Evolutionary conservation across 805 yeast genomes (phyloP).

Genomic region (Yarrowia sp.): DNA sequence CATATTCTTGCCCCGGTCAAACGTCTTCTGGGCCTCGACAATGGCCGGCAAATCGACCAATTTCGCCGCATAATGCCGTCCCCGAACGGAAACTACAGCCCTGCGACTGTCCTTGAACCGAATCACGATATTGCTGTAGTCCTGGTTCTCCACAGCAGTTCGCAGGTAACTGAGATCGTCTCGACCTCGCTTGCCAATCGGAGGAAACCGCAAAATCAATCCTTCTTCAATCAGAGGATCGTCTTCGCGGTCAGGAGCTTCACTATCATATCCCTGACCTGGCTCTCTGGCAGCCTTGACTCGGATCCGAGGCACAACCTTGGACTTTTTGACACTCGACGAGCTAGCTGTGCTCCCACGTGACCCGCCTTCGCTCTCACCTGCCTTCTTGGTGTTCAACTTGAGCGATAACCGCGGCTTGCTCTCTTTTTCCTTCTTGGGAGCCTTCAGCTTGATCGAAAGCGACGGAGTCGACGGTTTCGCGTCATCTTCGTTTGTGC

Average conservation of each 20-base stretch:
- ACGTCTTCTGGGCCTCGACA: slow-evolving; percentile 84
- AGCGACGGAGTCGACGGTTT: slow-evolving; percentile 8
- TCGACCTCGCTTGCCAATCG: slow-evolving; percentile 47
- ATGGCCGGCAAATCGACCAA: slow-evolving; percentile 89
- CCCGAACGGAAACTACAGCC: slow-evolving; percentile 77
- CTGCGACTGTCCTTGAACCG: slow-evolving; percentile 84
- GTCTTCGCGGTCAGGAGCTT: slow-evolving; percentile 94
- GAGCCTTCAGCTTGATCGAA: slow-evolving; percentile 23
- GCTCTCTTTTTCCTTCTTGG: slow-evolving; percentile 20
- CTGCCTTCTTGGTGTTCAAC: background rate
- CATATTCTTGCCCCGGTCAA: slow-evolving; percentile 80
- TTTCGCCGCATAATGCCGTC: slow-evolving; percentile 77
- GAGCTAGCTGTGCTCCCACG: background rate
- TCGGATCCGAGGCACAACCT: slow-evolving; percentile 55
- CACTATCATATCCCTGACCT: slow-evolving; percentile 96
- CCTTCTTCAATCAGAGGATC: slow-evolving; percentile 94
- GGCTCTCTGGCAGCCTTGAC: slow-evolving; percentile 72
- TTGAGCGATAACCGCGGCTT: slow-evolving; percentile 20
- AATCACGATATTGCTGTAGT: slow-evolving; percentile 71
- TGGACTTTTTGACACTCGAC: slow-evolving; percentile 6
- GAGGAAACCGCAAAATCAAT: slow-evolving; percentile 71
- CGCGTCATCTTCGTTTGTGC: slow-evolving; percentile 2
- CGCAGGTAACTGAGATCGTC: slow-evolving; percentile 74
- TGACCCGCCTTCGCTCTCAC: background rate
- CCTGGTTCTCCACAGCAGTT: slow-evolving; percentile 71